Percentiles rank a stretch among this genome's conserved stretches.
These are phyloP conservation scores for Cercophora newfieldiana DNA, from an alignment of 495 filamentous ascomycete genomes.

Conservation along the genomic window DNA sequence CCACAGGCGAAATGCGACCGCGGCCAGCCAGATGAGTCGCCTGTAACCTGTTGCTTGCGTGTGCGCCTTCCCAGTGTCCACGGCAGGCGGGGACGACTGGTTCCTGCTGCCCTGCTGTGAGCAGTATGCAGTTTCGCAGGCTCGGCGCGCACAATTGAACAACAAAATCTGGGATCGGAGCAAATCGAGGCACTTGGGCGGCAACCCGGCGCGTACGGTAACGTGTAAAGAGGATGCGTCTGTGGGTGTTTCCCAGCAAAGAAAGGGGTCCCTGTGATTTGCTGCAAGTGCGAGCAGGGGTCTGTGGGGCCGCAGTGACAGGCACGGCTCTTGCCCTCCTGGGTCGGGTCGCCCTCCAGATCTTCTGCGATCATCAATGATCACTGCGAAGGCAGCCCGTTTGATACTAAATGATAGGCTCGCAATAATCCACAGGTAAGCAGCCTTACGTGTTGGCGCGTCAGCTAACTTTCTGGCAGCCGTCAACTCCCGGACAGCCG, in stretches of 20 bases:
- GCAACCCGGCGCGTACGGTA: slow-evolving; percentile 24
- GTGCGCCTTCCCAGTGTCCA: background rate
- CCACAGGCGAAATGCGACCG: slow-evolving; percentile 15
- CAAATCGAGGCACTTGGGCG: slow-evolving; percentile 4
- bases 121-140: background rate
- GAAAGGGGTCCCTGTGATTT: slow-evolving; percentile 5
- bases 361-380: background rate
- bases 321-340: background rate
- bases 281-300: slow-evolving; percentile 4
- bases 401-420: background rate
- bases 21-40: slow-evolving; percentile 15
- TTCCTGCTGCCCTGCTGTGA: background rate
- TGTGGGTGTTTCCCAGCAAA: background rate
- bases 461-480: background rate
- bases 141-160: slow-evolving; percentile 10
- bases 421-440: background rate
- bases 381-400: background rate
- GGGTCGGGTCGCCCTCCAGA: background rate
- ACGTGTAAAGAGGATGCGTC: slow-evolving; percentile 35
- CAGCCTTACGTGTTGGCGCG: background rate
- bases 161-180: background rate
- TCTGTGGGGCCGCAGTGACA: background rate
- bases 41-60: background rate
- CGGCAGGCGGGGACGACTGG: background rate
- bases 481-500: background rate